These are phyloP conservation scores for Gleditsia sinensis DNA, from an alignment of 306 rosid species.

Conservation along the genomic window DNA sequence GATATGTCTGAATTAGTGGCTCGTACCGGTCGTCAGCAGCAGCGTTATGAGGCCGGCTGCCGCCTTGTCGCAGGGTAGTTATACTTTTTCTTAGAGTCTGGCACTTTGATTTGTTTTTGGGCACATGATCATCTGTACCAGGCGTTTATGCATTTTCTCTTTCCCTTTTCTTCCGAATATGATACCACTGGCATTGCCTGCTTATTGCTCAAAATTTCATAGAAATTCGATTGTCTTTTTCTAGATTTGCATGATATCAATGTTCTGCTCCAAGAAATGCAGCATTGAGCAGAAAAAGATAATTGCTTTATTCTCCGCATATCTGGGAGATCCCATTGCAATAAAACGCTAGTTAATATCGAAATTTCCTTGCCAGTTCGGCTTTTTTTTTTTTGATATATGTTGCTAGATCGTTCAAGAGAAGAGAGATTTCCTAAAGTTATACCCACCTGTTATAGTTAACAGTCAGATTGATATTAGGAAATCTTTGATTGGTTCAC, in stretches of 20 bases:
- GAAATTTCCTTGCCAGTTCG: not conserved
- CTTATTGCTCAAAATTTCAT: not conserved
- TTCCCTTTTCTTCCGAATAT: not conserved
- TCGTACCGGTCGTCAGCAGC: conserved; percentile 51
- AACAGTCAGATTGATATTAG: not conserved
- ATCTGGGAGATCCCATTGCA: not conserved
- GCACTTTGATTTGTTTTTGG: not conserved
- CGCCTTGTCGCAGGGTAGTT: conserved; percentile 51
- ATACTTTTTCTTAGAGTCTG: not conserved
- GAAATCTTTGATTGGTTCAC: not conserved
- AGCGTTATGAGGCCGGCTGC: conserved; percentile 44
- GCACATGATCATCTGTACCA: not conserved
- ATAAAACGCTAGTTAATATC: not conserved
- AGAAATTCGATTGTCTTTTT: not conserved
- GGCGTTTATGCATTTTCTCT: not conserved
- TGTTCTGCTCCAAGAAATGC: not conserved
- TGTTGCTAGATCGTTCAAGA: not conserved
- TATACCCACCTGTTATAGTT: not conserved
- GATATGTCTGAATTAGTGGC: conserved; percentile 52
- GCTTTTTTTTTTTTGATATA: not conserved
- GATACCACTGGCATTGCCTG: not conserved
- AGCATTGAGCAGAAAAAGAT: not conserved
- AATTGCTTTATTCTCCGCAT: not conserved
- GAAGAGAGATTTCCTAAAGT: not conserved
- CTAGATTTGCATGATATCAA: not conserved